phyloP scores from a whole-genome alignment of 176 grass and related monocot genomes.

The Carex pumila region DNA sequence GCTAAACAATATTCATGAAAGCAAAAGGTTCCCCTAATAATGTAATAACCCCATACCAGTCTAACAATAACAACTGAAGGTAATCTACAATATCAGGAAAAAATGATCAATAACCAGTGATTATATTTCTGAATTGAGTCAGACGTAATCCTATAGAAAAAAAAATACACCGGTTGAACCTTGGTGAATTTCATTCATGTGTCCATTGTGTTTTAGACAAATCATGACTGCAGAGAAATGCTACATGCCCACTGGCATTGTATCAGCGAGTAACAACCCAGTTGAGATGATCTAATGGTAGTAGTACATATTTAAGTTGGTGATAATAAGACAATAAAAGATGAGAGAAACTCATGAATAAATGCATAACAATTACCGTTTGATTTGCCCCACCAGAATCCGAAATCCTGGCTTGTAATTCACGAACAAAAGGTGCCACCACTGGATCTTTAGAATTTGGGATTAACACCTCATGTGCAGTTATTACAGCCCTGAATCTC shows the following conservation, averaged over 20 bases:
- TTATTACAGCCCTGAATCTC: constrained; percentile 70
- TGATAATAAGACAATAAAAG: background rate
- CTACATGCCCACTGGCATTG: background rate
- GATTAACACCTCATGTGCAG: constrained; percentile 67
- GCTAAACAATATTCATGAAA: no score
- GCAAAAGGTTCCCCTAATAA: background rate
- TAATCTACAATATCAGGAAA: no score
- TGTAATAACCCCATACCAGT: no score
- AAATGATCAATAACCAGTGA: no score
- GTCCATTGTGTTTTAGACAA: background rate
- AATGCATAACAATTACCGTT: background rate
- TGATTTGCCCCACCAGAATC: constrained; percentile 27
- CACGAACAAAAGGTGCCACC: constrained; percentile 44
- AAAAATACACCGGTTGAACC: no score
- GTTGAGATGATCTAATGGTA: background rate
- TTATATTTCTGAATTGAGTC: no score
- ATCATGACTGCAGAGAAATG: background rate
- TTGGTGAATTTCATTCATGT: background rate
- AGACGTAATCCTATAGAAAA: no score
- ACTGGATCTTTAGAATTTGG: constrained; percentile 36
- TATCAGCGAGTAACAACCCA: background rate
- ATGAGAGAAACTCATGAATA: background rate
- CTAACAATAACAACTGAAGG: no score
- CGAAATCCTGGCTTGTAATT: constrained; percentile 53
- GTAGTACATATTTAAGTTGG: background rate